Evolutionary conservation across 1,139 yeast species (phyloP), one percentile per base, ranked within the genome.

Genomic region (Pneumocystis carinii): DNA sequence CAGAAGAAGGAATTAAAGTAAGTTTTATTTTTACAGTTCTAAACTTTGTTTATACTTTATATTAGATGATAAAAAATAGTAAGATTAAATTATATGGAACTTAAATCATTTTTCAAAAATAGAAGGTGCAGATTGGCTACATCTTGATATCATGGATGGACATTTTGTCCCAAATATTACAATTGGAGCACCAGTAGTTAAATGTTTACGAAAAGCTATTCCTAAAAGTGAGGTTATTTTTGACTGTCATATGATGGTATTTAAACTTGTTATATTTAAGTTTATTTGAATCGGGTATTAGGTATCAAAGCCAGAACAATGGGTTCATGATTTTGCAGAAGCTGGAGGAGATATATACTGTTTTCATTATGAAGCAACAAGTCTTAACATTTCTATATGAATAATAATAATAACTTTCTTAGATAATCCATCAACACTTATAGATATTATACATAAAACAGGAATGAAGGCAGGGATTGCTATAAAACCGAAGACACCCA

Each of bases 161-260:
- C 92, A 92, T 75, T 92, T 92, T 75, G 98, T 94, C 61, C 98
- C 98, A 69, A 92, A 94, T 77, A 86, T 92, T 70, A 85, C 97
- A 5, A 79, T 92, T 72, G 98, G 98, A 17, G 89, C 95, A 59
- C 95, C 96, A 64, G 83, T 92, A 63, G 90, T 92, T 65, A 77
- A 83, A 66, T 84, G 90, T 58, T 80, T 92, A 71, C 83, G 98
- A 71, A 80, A 82, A 68, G 83, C 83, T 64, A 80, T 90, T 63
- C 97, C 97, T 62, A 77, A 82, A 70, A 81, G 78, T 57, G 77
- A 79, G 61, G 84, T 86, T n/a, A 90, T 90, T 73, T 90, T 92
- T 72, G 99, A 92, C 75, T 90, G 97, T 75, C 98, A 92, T 76
- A 90, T 92, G 97, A 92, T 92, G 99, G 97, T 92, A 55, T 78